phyloP scores from a whole-genome alignment of 352 stramenopile genomes.

The Thraustochytrium sp. region DNA sequence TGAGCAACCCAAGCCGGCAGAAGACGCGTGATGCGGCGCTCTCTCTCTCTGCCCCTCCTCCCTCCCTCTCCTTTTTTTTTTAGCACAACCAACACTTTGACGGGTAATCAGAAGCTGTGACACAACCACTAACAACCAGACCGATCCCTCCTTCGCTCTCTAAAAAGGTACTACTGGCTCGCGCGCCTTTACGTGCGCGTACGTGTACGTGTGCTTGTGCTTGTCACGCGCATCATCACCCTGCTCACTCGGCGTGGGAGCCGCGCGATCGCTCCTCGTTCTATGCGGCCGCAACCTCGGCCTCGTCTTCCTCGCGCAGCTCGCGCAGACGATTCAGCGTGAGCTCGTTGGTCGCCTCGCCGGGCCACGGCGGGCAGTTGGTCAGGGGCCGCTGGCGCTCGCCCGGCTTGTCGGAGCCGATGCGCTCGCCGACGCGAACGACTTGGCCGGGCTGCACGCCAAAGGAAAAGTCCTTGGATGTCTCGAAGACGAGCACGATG shows the following conservation, averaged over 20 bases:
- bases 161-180: too few relatives aligned
- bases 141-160: too few relatives aligned
- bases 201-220: too few relatives aligned
- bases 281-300: too few relatives aligned
- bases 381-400: background rate
- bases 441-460: conserved; percentile 66
- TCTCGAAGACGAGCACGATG: conserved; percentile 73
- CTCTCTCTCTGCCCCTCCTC: background rate
- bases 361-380: conserved; percentile 13
- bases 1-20: background rate
- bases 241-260: too few relatives aligned
- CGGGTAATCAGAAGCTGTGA: too few relatives aligned
- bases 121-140: too few relatives aligned
- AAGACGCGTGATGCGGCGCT: background rate
- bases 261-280: too few relatives aligned
- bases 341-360: background rate
- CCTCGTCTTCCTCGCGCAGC: background rate
- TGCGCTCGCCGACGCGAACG: conserved; percentile 50
- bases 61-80: background rate
- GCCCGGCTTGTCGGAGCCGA: background rate
- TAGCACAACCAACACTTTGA: too few relatives aligned
- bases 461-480: conserved; percentile 66
- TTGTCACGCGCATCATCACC: too few relatives aligned
- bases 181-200: too few relatives aligned
- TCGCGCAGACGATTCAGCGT: background rate